Percentiles rank a stretch among this genome's conserved stretches.
phyloP scores from a whole-genome alignment of 2,329 filamentous ascomycete species.

The Cadophora sp. region DNA sequence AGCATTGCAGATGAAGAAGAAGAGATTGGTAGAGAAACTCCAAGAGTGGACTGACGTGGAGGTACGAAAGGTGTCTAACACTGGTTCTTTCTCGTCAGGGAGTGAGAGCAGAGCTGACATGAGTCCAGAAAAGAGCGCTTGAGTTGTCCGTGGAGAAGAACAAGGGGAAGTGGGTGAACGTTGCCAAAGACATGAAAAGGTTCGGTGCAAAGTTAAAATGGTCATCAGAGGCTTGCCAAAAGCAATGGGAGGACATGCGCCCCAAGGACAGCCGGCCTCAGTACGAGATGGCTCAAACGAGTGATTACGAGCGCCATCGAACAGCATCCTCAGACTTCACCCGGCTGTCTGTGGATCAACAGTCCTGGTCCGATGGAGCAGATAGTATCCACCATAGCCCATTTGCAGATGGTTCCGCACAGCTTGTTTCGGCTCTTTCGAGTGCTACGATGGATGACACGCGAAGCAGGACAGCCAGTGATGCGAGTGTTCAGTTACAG shows the following conservation, averaged over 20 bases:
- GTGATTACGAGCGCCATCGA: slow-evolving; percentile 16
- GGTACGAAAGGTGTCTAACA: slow-evolving; percentile 18
- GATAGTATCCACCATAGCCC: slow-evolving; percentile 18
- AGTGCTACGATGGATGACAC: slow-evolving; percentile 31
- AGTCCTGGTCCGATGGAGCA: slow-evolving; percentile 24
- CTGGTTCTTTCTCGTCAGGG: slow-evolving; percentile 13
- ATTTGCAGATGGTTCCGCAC: slow-evolving; percentile 13
- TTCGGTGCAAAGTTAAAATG: slow-evolving; percentile 45
- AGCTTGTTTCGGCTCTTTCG: slow-evolving; percentile 22
- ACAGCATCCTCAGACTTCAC: slow-evolving; percentile 16
- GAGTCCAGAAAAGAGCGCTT: slow-evolving; percentile 42
- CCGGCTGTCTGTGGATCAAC: slow-evolving; percentile 5
- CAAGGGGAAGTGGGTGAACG: slow-evolving; percentile 43
- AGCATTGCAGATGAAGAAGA: slow-evolving; percentile 48
- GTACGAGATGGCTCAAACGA: background rate
- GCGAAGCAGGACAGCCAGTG: slow-evolving; percentile 29
- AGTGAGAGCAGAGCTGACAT: slow-evolving; percentile 3
- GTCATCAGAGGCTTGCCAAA: slow-evolving; percentile 43
- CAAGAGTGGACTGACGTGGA: slow-evolving; percentile 2
- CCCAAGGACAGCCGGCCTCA: background rate
- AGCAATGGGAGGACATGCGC: slow-evolving; percentile 45
- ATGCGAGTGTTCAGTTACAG: slow-evolving; percentile 27
- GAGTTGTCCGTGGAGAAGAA: slow-evolving; percentile 42
- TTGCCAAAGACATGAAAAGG: slow-evolving; percentile 44
- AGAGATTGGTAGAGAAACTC: slow-evolving; percentile 45